phyloP scores from a whole-genome alignment of 1,284 basidiomycete species.

The Xerocomus minutiporus region DNA sequence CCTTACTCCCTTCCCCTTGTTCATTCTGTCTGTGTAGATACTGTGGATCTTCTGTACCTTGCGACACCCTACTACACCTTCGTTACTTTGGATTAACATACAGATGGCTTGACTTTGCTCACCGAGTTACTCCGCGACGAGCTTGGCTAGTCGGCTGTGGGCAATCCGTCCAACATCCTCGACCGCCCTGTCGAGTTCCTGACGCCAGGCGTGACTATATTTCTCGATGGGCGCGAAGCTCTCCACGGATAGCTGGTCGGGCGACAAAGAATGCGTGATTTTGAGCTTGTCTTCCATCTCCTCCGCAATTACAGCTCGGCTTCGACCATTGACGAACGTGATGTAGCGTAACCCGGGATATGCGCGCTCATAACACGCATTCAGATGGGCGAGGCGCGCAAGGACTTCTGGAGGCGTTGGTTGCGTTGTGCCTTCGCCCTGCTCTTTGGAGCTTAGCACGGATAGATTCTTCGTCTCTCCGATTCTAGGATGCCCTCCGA shows the following conservation, averaged over 20 bases:
- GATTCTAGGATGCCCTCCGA: slow-evolving; percentile 83
- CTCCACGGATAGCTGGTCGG: slow-evolving; percentile 38
- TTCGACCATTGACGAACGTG: slow-evolving; percentile 86
- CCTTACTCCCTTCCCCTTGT: background rate
- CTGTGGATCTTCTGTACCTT: slow-evolving; percentile 8
- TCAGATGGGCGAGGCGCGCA: slow-evolving; percentile 60
- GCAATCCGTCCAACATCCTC: slow-evolving; percentile 72
- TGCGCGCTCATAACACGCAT: slow-evolving; percentile 67
- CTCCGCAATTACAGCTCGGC: slow-evolving; percentile 63
- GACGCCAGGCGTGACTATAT: slow-evolving; percentile 47
- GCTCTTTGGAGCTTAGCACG: slow-evolving; percentile 71
- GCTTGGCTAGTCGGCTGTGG: slow-evolving; percentile 51
- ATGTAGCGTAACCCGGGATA: slow-evolving; percentile 81
- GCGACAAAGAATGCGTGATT: slow-evolving; percentile 45
- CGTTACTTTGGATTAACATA: background rate
- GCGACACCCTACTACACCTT: slow-evolving; percentile 6
- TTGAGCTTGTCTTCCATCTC: slow-evolving; percentile 73
- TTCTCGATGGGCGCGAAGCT: slow-evolving; percentile 40
- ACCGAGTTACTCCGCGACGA: slow-evolving; percentile 13
- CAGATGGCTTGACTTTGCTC: background rate
- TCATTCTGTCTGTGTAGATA: slow-evolving; percentile 11
- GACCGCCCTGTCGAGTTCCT: slow-evolving; percentile 70
- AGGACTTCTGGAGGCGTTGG: slow-evolving; percentile 65
- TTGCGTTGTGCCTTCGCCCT: slow-evolving; percentile 44
- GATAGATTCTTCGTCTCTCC: slow-evolving; percentile 76